Evolutionary conservation across 176 grass and related monocot genomes (phyloP).

Genomic region (Poa annua): DNA sequence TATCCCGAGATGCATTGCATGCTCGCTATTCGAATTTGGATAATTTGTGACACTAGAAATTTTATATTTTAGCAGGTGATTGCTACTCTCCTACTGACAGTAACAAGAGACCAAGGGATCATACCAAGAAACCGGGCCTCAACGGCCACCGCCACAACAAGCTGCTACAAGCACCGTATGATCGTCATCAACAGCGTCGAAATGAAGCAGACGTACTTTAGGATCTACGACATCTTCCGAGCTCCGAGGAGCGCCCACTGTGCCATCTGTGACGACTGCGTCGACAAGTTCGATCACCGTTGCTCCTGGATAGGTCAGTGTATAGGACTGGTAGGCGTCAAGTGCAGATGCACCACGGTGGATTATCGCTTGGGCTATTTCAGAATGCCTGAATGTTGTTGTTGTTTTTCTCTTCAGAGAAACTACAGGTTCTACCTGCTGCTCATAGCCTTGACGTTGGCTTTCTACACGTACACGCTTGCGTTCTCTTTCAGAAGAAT

Average conservation of each 20-base stretch:
- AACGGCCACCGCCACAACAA: neutral
- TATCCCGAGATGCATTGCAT: neutral
- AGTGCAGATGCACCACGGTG: neutral
- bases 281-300: conserved; percentile 77
- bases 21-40: neutral
- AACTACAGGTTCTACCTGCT: conserved; percentile 66
- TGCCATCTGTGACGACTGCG: conserved; percentile 63
- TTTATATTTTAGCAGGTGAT: conserved; percentile 39
- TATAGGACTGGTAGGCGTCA: conserved; percentile 60
- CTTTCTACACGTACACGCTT: conserved; percentile 50
- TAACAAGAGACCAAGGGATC: conserved; percentile 64
- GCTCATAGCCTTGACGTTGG: conserved; percentile 43
- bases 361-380: neutral
- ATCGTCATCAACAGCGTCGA: conserved; percentile 40
- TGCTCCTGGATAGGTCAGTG: conserved; percentile 68
- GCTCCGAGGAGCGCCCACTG: conserved; percentile 69
- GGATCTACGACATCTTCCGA: conserved; percentile 51
- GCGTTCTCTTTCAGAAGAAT: conserved; percentile 53
- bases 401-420: conserved; percentile 39
- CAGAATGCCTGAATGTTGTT: neutral
- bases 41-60: neutral
- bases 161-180: neutral
- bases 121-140: conserved; percentile 45
- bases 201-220: conserved; percentile 53
- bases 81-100: conserved; percentile 50